Evolutionary conservation across 805 yeast species (phyloP).

Genomic region (Starmerella apis): DNA sequence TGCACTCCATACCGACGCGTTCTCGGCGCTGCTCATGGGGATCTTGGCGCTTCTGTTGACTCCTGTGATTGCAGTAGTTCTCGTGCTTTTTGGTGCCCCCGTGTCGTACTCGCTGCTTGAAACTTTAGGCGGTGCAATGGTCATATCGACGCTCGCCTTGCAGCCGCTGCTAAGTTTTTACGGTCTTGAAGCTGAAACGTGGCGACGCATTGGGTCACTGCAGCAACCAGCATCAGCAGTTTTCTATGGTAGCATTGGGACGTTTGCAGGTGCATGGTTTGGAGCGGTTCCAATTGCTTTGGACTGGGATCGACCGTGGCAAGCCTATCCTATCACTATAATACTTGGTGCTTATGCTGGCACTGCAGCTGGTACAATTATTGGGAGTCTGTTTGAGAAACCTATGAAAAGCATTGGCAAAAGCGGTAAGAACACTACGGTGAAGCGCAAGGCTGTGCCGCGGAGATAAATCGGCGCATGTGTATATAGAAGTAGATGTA

Average conservation of each 20-base stretch:
- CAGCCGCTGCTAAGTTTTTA: slow-evolving; percentile 54
- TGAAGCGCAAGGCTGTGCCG: slow-evolving; percentile 1
- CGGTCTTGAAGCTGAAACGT: slow-evolving; percentile 41
- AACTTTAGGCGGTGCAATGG: slow-evolving; percentile 52
- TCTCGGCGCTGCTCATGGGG: slow-evolving; percentile 27
- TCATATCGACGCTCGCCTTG: slow-evolving; percentile 47
- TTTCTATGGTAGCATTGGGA: slow-evolving; percentile 36
- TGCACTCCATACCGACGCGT: slow-evolving; percentile 17
- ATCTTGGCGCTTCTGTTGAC: slow-evolving; percentile 28
- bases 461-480: neutral
- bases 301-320: slow-evolving; percentile 99
- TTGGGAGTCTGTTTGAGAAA: slow-evolving; percentile 26
- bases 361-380: slow-evolving; percentile 48
- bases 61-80: slow-evolving; percentile 28
- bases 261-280: slow-evolving; percentile 68
- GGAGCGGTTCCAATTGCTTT: slow-evolving; percentile 91
- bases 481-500: neutral
- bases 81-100: slow-evolving; percentile 77
- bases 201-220: slow-evolving; percentile 34
- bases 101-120: slow-evolving; percentile 40
- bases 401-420: neutral
- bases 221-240: slow-evolving; percentile 28
- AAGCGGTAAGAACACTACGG: neutral
- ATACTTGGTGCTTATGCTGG: slow-evolving; percentile 70
- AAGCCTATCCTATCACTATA: slow-evolving; percentile 85